Conservation (phyloP, 202 grass and related monocot genomes). For the Digitaria exilis region DNA sequence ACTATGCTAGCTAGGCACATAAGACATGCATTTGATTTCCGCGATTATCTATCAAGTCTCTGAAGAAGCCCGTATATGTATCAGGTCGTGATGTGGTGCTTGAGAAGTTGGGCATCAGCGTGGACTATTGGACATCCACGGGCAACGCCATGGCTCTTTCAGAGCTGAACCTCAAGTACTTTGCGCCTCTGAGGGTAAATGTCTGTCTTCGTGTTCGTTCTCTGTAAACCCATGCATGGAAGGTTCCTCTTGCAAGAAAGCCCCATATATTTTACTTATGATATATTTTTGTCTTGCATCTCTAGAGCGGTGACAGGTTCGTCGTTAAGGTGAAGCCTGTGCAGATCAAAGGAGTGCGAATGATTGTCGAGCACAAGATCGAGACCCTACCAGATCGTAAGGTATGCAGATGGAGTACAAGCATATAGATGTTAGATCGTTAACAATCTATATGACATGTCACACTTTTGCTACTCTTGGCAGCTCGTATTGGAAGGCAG, state of each 20-base stretch:
- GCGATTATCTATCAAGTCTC: neutral
- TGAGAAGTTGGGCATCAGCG: slow-evolving; percentile 43
- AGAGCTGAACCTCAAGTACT: slow-evolving; percentile 63
- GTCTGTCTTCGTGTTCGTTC: neutral
- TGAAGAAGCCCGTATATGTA: neutral
- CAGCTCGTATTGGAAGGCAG: slow-evolving; percentile 24
- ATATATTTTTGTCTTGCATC: neutral
- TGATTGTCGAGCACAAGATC: slow-evolving; percentile 58
- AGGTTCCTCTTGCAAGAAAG: neutral
- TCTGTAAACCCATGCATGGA: neutral
- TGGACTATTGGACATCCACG: slow-evolving; percentile 34
- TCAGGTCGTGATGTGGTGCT: slow-evolving; percentile 54
- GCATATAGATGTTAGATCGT: neutral
- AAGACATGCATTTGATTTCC: no score
- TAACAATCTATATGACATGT: neutral
- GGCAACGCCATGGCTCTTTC: slow-evolving; percentile 53
- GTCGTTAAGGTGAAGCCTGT: slow-evolving; percentile 55
- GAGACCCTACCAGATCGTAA: slow-evolving; percentile 44
- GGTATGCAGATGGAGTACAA: neutral
- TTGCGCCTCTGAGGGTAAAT: slow-evolving; percentile 51
- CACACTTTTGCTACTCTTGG: neutral
- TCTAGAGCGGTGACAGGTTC: slow-evolving; percentile 58
- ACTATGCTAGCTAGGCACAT: no score
- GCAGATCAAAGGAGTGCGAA: slow-evolving; percentile 43
- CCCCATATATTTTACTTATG: neutral